Base-by-base conservation (phyloP, 257 asterid genomes). In the Cordia subcordata region DNA sequence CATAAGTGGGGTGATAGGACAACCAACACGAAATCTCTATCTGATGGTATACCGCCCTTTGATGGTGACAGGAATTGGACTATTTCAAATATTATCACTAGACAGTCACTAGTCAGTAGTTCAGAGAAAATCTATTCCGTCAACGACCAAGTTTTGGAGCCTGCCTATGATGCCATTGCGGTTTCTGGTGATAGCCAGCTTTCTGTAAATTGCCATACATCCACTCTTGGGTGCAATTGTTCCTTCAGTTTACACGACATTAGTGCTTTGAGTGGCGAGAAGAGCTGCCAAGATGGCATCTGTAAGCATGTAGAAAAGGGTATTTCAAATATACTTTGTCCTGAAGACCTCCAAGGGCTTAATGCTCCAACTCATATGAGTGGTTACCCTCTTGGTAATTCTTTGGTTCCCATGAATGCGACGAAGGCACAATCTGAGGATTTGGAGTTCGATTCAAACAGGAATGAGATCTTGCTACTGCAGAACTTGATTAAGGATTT, bases 111-210 rank as follows among this genome's bases (percentile, higher is more conserved):
- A 40, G 10, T 17, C 49, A 13, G 22, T 18, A 38, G 44, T 45
- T 38, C 23, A 58, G 37, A 58, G 46, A 17, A 39, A 38, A 16
- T 19, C 16, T 44, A 39, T 58, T 39, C 21, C 11, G 35, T 38
- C 40, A 18, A 59, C 54, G 17, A 19, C 54, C 53, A 59, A 45
- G 22, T 17, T 18, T 15, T 56, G 39, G 60, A 56, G 35, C 45
- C 60, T 9, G 35, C 33, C 21, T 46, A 56, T 56, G 49, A 18
- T 38, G 64, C 21, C 23, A 33, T 18, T 52, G 35, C 57, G 35
- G 4, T 27, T 27, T 27, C 35, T 27, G 35, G 35, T 27, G 35
- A 27, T 27, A 27, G 35, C 35, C 35, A 27, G 35, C 35, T 27
- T 27, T 27, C 35, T 27, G 35, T 27, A 27, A 27, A 27, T 27